These are phyloP conservation scores for Escovopsis sp. DNA, from an alignment of 2,329 filamentous ascomycete species.

Conservation along the genomic window DNA sequence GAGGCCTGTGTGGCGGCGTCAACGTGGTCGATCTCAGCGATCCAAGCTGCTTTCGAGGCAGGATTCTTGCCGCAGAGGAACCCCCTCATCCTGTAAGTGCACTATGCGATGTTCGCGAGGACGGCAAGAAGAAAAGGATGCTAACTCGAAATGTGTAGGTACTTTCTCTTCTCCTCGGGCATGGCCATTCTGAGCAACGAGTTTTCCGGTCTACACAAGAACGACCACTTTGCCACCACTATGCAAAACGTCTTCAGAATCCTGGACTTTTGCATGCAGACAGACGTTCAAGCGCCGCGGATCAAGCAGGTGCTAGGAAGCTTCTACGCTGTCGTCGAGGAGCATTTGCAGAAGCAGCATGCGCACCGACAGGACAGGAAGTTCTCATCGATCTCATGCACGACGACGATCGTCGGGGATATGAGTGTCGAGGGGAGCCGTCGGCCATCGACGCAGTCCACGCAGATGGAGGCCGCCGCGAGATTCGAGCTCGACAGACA, in stretches of 20 bases:
- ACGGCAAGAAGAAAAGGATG: background rate
- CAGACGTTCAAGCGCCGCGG: slow-evolving; percentile 34
- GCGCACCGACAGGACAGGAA: too few relatives aligned
- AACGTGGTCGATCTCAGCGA: slow-evolving; percentile 33
- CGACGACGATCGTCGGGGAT: too few relatives aligned
- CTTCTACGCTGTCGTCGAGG: slow-evolving; percentile 21
- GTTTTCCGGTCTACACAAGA: slow-evolving; percentile 34
- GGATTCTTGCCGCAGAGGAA: slow-evolving; percentile 35
- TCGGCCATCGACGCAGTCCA: too few relatives aligned
- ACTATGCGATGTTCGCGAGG: background rate
- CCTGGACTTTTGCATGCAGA: slow-evolving; percentile 31
- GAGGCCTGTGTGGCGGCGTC: slow-evolving; percentile 36
- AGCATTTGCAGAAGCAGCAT: background rate
- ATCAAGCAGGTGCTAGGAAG: slow-evolving; percentile 34
- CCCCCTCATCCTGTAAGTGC: slow-evolving; percentile 40
- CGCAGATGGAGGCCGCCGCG: too few relatives aligned
- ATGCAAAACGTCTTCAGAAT: slow-evolving; percentile 31
- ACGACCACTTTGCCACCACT: slow-evolving; percentile 24
- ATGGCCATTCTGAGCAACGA: slow-evolving; percentile 43
- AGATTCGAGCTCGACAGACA: too few relatives aligned
- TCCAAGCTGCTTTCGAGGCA: slow-evolving; percentile 28
- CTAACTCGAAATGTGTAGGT: slow-evolving; percentile 16
- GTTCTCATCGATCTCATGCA: too few relatives aligned
- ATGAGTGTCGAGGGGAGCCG: too few relatives aligned
- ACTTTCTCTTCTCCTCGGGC: slow-evolving; percentile 40